Conservation (phyloP, 1,139 yeast genomes). For the Lodderomyces jiufengensis region DNA sequence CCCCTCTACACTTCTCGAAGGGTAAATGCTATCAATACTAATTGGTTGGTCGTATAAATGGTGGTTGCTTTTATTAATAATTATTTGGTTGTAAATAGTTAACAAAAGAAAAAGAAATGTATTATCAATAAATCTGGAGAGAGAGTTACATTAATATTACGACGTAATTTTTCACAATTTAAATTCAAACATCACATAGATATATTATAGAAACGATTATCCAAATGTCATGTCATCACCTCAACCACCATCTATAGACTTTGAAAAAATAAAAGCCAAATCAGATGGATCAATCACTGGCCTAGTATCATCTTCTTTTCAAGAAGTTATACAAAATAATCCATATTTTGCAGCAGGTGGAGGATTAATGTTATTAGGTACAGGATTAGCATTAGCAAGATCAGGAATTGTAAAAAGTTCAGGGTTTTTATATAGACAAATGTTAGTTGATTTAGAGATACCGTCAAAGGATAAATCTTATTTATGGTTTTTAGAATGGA, state of each 20-base stretch:
- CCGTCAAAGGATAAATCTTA: conserved; percentile 93
- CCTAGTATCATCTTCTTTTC: conserved; percentile 36
- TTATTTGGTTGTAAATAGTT: no score
- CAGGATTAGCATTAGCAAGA: conserved; percentile 75
- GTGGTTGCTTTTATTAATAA: no score
- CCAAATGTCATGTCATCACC: conserved; percentile 12
- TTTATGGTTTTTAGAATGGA: conserved; percentile 95
- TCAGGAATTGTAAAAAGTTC: conserved; percentile 65
- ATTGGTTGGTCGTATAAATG: no score
- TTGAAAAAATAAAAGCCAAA: conserved; percentile 32
- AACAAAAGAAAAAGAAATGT: no score
- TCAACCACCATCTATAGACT: conserved; percentile 23
- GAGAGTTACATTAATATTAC: no score
- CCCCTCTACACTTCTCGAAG: no score
- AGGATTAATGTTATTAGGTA: conserved; percentile 91
- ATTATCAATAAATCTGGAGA: no score
- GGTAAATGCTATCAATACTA: no score
- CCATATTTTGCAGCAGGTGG: conserved; percentile 98
- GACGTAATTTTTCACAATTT: background rate
- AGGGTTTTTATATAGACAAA: conserved; percentile 69
- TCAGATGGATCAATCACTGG: conserved; percentile 41
- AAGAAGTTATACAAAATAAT: conserved; percentile 62
- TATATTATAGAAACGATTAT: background rate
- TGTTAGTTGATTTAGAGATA: conserved; percentile 88
- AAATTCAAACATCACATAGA: no score